phyloP scores from a whole-genome alignment of 2,329 filamentous ascomycete genomes.

The Hirsutella thompsonii region DNA sequence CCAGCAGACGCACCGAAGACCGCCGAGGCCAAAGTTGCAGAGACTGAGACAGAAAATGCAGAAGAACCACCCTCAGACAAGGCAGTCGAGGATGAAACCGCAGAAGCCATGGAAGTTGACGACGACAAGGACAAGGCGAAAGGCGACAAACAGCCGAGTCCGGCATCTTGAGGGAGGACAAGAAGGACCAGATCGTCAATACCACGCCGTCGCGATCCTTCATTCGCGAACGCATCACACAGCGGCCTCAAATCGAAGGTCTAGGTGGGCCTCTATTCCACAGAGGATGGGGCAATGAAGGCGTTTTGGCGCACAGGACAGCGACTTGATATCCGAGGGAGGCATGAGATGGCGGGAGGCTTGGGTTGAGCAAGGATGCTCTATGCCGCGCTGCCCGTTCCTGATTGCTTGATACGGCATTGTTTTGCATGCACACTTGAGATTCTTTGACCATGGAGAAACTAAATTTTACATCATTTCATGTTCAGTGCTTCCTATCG shows the following conservation, averaged over 20 bases:
- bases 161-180: slow-evolving; percentile 1
- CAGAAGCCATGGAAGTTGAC: slow-evolving; percentile 22
- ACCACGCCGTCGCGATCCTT: background rate
- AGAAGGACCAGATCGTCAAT: background rate
- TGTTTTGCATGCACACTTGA: background rate
- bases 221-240: background rate
- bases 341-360: background rate
- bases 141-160: slow-evolving; percentile 13
- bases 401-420: background rate
- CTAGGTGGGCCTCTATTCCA: background rate
- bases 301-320: background rate
- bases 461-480: background rate
- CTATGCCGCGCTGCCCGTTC: background rate
- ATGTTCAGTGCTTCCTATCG: background rate
- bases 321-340: slow-evolving; percentile 3
- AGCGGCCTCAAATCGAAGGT: background rate
- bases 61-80: slow-evolving; percentile 8
- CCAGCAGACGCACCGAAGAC: background rate
- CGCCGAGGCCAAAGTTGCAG: slow-evolving; percentile 10
- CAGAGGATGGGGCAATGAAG: background rate
- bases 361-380: background rate
- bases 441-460: background rate
- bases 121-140: slow-evolving; percentile 11
- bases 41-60: slow-evolving; percentile 10
- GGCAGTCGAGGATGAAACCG: slow-evolving; percentile 2